Evolutionary conservation across 2,329 filamentous ascomycete genomes (phyloP).

Genomic region (Epichloe coenophiala): DNA sequence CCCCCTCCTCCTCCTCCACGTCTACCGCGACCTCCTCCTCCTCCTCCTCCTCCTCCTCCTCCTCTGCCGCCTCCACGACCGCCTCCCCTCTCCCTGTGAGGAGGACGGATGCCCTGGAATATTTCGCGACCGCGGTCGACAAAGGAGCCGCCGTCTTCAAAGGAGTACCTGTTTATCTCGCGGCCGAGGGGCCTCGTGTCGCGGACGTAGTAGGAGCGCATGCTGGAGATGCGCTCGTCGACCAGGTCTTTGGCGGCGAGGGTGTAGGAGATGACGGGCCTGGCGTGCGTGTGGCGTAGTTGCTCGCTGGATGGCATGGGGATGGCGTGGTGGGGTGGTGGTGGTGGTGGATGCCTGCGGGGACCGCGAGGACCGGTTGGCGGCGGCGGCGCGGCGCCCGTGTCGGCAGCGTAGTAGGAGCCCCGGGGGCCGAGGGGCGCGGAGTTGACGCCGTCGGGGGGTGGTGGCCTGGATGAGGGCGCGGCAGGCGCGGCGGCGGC

Average conservation of each 20-base stretch:
- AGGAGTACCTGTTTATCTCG: slow-evolving; percentile 56
- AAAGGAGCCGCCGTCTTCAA: slow-evolving; percentile 51
- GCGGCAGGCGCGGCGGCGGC: too few relatives aligned
- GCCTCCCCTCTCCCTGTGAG: slow-evolving; percentile 33
- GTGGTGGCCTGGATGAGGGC: neutral
- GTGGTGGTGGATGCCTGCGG: slow-evolving; percentile 4
- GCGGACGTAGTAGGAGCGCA: slow-evolving; percentile 33
- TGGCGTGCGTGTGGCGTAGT: slow-evolving; percentile 22
- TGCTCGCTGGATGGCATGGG: neutral
- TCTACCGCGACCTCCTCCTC: slow-evolving; percentile 16
- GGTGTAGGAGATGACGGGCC: slow-evolving; percentile 30
- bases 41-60: too few relatives aligned
- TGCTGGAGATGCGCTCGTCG: slow-evolving; percentile 47
- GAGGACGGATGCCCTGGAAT: slow-evolving; percentile 49
- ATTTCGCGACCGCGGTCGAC: slow-evolving; percentile 63
- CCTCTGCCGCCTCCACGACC: slow-evolving; percentile 15
- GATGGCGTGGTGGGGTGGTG: too few relatives aligned
- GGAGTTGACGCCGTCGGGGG: slow-evolving; percentile 16
- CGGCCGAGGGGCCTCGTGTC: slow-evolving; percentile 30
- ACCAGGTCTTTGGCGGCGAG: slow-evolving; percentile 53
- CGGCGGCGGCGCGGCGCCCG: slow-evolving; percentile 1
- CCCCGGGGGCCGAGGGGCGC: slow-evolving; percentile 25
- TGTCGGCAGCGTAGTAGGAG: neutral
- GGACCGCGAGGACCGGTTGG: neutral
- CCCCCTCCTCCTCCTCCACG: slow-evolving; percentile 14